Base-by-base conservation (phyloP, 768 basidiomycete genomes). In the Leccinum fibrillosum region DNA sequence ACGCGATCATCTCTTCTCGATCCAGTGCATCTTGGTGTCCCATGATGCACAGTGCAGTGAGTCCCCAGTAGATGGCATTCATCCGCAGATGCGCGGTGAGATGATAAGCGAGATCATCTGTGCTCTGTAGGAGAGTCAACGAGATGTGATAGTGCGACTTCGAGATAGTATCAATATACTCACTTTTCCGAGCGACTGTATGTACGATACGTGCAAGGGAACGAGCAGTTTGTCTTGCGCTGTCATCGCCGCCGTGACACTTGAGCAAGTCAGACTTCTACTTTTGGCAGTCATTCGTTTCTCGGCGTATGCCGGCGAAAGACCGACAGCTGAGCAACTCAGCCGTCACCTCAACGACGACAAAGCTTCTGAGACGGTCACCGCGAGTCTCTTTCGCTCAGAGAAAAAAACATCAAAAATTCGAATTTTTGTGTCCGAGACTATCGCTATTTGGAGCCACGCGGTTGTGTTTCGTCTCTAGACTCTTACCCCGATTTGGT, bases 61-160 rank as follows among this genome's bases (percentile, higher is more conserved):
- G 77, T 8, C 94, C 97, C 97, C 97, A 99, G 23, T 23, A 99
- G 8, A 98, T 79, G 2, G 94, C 96, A 72, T 98, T 98, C 74
- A 99, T 78, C 7, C 96, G 90, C 7, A 98, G 82, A 73, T 99
- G 97, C 12, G 94, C 80, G 0, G 95, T 95, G 19, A 96, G 79
- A 71, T 96, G 92, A 74, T 96, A 96, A 1, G 82, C 79, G 17
- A 97, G 80, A 62, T 94, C 92, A 77, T 92, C 85, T 57, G 88
- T 88, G 74, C 78, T 87, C 90, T 90, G 66, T n/a, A 11, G 5
- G 26, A 35, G 45, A 32, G 32, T 69, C 19, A 66, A 61, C 30
- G 12, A 26, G 23, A 12, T 4, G 4, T 8, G 32, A 8, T 6
- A 13, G 4, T 28, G 23, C 23, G 23, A 23, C 21, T 21, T 21